Evolutionary conservation across 73 alveolate genomes (phyloP), one percentile per base, ranked within the genome.

Genomic region (Diophrys appendiculata): DNA sequence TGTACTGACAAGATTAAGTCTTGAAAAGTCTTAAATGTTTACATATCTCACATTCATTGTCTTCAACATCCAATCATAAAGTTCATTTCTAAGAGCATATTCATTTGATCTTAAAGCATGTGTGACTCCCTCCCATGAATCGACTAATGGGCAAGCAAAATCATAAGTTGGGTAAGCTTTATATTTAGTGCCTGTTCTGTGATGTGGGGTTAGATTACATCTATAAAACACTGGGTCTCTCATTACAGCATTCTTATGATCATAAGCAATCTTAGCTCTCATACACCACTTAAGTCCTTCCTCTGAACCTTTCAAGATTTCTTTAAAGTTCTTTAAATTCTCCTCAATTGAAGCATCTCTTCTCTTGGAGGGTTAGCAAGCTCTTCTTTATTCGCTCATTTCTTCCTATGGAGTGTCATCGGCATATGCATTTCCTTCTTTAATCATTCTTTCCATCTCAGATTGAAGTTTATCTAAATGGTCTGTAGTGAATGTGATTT

Each of bases 141-240:
- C 99, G 31, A 97, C 97, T 79, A 97, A 90, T 2, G 99, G 99
- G 81, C 99, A 97, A 24, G 98, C 98, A 75, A 97, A 97, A 86
- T 97, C 99, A 94, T 97, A 97, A 52, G 99, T 93, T 28, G 99
- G 99, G 80, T 95, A 97, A 28, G 97, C 98, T 85, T 94, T 84
- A 77, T 83, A 92, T 65, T 82, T 93, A 27, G 89, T 77, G 13
- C 98, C 99, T 78, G 98, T 92, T 85, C 97, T 92, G 76, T 86
- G 97, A 78, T 94, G 99, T 27, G 97, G 95, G 33, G 87, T 90
- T 28, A 70, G 91, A 56, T 90, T 90, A 75, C 91, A 84, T 56
- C 99, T 82, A 74, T 96, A 97, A 83, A 97, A 93, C 11, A 97
- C 99, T 25, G 99, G 99, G 67, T 97, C 99, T 89, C 99, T 90